Conservation (phyloP, 129 eudicot genomes). For the Lactuca saligna region DNA sequence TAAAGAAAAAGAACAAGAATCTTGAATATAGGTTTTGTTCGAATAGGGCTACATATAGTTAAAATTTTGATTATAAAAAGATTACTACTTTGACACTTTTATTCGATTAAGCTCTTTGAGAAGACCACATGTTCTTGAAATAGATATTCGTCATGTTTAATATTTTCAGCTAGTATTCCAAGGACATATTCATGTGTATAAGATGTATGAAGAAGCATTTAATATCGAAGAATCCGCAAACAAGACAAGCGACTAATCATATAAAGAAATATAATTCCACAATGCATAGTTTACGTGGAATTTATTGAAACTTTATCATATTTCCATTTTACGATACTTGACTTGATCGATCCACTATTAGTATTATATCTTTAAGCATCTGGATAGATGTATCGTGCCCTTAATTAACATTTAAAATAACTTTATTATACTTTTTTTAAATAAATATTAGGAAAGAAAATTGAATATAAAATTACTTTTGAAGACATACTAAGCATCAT, state of each 20-base stretch:
- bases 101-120: slow-evolving; percentile 32
- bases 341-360: slow-evolving; percentile 39
- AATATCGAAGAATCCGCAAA: slow-evolving; percentile 29
- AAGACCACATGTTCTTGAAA: slow-evolving; percentile 19
- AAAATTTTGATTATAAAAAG: slow-evolving; percentile 13
- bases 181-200: slow-evolving; percentile 31
- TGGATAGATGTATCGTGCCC: slow-evolving; percentile 37
- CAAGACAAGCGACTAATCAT: slow-evolving; percentile 38
- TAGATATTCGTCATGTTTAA: slow-evolving; percentile 31
- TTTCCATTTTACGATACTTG: slow-evolving; percentile 25
- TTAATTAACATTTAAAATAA: background rate
- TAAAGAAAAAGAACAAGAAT: slow-evolving; percentile 6
- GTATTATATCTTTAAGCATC: slow-evolving; percentile 39
- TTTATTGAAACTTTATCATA: slow-evolving; percentile 18
- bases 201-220: slow-evolving; percentile 19
- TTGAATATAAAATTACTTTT: slow-evolving; percentile 34
- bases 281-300: slow-evolving; percentile 13
- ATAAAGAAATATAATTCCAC: slow-evolving; percentile 27
- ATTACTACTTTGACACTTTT: slow-evolving; percentile 5
- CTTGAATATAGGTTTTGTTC: slow-evolving; percentile 6
- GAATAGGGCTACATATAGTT: slow-evolving; percentile 18
- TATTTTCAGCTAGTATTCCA: slow-evolving; percentile 12
- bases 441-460: slow-evolving; percentile 23
- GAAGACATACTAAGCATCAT: slow-evolving; percentile 30
- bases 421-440: background rate